Evolutionary conservation across 441 rosid genomes (phyloP), one percentile per base, ranked within the genome.

Genomic region (Populus hybrid): DNA sequence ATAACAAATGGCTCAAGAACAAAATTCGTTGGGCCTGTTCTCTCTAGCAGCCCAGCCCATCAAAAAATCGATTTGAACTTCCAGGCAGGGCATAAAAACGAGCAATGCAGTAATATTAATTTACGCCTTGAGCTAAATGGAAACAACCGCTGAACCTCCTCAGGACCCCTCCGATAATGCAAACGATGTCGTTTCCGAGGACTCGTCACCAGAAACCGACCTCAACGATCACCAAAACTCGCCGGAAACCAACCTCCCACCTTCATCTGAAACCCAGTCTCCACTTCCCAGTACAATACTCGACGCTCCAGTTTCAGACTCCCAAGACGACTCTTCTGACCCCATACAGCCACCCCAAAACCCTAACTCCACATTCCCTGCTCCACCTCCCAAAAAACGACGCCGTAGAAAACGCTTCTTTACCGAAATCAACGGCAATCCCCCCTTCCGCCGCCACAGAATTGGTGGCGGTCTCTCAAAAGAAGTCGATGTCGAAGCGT

Each of bases 321-420:
- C 96, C 8, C 88, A 82, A 53, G 96, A 93, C 36, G 93, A 89
- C 20, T 93, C 93, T 10, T 92, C 95, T 82, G 93, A 89, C 20
- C 83, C 88, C 11, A 69, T 86, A 14, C 83, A 80, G 69, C 29
- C 90, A 74, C 45, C 86, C 83, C 23, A 85, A 76, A 68, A 84
- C 82, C 86, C 88, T 8, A 88, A 82, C 72, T 81, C 89, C 64
- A 42, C 85, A 10, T 91, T 80, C 64, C 88, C 90, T 9, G 88
- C 81, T 16, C 93, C 85, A 0, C 92, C 90, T 2, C 83, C 84
- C 0, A 28, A 85, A 87, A 77, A 82, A 74, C 85, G 97, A 10
- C 92, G 95, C 45, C 92, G 97, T n/a, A 88, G 94, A 67, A 95
- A 92, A 81, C 92, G 94, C 9, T 89, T 95, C 88, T 95, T 95